Evolutionary conservation across 129 eudicot genomes (phyloP).

Genomic region (Glebionis coronaria): DNA sequence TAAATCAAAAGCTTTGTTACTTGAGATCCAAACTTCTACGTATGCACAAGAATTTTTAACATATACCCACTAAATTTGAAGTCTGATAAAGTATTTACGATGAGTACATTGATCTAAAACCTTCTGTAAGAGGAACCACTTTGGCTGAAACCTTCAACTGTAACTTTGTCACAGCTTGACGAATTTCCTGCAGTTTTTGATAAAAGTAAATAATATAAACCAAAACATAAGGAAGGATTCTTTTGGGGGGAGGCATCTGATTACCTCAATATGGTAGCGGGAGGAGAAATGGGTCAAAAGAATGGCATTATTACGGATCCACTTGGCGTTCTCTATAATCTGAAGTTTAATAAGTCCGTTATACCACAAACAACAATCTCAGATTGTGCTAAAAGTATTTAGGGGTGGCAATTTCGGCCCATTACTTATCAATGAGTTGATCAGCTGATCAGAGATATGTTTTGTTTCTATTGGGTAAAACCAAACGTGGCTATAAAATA

Average conservation of each 20-base stretch:
- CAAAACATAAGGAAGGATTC: background rate
- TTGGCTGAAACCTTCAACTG: constrained; percentile 70
- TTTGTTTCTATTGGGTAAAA: too few relatives aligned
- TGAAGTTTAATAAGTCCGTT: constrained; percentile 33
- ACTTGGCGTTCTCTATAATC: constrained; percentile 78
- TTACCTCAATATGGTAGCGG: constrained; percentile 91
- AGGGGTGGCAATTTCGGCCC: background rate
- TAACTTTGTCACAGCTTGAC: constrained; percentile 70
- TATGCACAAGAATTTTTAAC: constrained; percentile 18
- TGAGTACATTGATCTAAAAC: constrained; percentile 68
- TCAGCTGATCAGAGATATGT: too few relatives aligned
- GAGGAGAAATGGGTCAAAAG: constrained; percentile 93
- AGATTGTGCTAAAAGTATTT: background rate
- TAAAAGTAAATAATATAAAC: background rate
- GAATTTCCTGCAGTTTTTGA: constrained; percentile 59
- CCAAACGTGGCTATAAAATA: too few relatives aligned
- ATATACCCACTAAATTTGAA: constrained; percentile 4
- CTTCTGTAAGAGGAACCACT: constrained; percentile 83
- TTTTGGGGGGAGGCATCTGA: background rate
- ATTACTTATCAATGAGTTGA: too few relatives aligned
- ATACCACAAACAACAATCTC: background rate
- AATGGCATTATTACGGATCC: constrained; percentile 81
- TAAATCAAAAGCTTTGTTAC: constrained; percentile 14
- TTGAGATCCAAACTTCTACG: constrained; percentile 9
- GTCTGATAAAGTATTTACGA: constrained; percentile 26